Percentiles rank a stretch among this genome's conserved stretches.
These are phyloP conservation scores for Ormosia semicastrata DNA, from an alignment of 306 rosid genomes.

Conservation along the genomic window DNA sequence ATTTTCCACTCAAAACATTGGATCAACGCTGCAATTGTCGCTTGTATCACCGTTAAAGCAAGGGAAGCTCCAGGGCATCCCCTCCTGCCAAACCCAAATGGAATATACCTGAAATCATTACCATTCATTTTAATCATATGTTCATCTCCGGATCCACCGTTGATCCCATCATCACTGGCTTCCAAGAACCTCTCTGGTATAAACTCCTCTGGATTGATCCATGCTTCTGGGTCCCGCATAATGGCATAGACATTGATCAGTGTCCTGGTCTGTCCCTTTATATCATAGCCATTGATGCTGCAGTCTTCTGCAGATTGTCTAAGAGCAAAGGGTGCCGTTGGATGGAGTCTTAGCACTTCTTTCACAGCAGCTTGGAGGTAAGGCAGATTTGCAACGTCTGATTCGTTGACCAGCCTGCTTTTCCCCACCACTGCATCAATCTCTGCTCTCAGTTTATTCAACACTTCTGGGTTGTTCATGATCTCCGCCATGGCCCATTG, in stretches of 20 bases:
- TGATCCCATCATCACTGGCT: not conserved
- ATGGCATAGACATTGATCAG: conserved; percentile 47
- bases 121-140: not conserved
- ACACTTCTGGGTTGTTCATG: conserved; percentile 32
- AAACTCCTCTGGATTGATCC: conserved; percentile 47
- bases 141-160: not conserved
- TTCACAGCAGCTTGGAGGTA: conserved; percentile 44
- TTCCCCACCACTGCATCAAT: conserved; percentile 34
- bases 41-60: conserved; percentile 34
- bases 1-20: conserved; percentile 53
- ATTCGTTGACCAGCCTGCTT: conserved; percentile 33
- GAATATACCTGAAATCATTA: conserved; percentile 44
- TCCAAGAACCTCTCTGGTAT: conserved; percentile 42
- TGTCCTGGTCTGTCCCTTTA: conserved; percentile 34
- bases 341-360: conserved; percentile 46
- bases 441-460: conserved; percentile 36
- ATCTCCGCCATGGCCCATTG: conserved; percentile 56
- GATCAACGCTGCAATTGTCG: conserved; percentile 30
- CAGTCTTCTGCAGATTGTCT: conserved; percentile 36
- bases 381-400: conserved; percentile 36
- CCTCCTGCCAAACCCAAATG: conserved; percentile 55
- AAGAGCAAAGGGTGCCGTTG: conserved; percentile 39
- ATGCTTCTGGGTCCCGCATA: conserved; percentile 54
- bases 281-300: conserved; percentile 38
- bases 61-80: conserved; percentile 46